Evolutionary conservation across 2,329 filamentous ascomycete genomes (phyloP), one percentile per base, ranked within the genome.

Genomic region (Neocucurbitaria cava): DNA sequence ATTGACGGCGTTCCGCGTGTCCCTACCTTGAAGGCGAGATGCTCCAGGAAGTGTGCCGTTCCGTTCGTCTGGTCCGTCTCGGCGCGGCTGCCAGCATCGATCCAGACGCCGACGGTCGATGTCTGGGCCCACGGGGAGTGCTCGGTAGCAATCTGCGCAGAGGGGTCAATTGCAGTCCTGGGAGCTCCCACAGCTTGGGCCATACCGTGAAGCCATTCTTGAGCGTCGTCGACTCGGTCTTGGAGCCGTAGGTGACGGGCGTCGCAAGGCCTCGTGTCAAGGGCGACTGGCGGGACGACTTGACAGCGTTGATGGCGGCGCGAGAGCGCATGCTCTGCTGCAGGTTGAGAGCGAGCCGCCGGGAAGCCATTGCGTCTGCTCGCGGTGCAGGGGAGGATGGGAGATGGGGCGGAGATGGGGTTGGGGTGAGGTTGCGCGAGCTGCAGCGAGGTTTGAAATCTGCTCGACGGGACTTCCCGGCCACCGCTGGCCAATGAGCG

Each of bases 51-150:
- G 84, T 99, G 95, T 76, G 95, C 95, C 72, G 95, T 99, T 81
- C 95, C 95, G 84, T 98, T 99, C 76, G 91, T 98, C 87, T 92
- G 92, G 82, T 95, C 89, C 71, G 95, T 99, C 86, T 99, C 95
- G 79, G 95, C 92, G 80, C 95, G 87, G 80, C 92, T 97, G 78
- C 95, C 95, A 78, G 96, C 94, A 82, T 99, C 96, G 79, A 99
- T 99, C 93, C 95, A 99, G 67, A 99, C 92, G 78, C 95, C 95
- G 73, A 98, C 93, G 51, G 94, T 98, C 73, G 93, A 96, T 60
- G 95, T 98, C 85, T 98, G 93, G 74, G 94, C 94, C 86, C 92
- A 98, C 72, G 94, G 95, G 64, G 93, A 97, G 84, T 98, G 90
- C 81, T 99, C 94, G 71, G 95, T 96, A 69, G 95, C 95, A 78